Conservation (phyloP, 208 protist genomes). For the Histomonas meleagridis region DNA sequence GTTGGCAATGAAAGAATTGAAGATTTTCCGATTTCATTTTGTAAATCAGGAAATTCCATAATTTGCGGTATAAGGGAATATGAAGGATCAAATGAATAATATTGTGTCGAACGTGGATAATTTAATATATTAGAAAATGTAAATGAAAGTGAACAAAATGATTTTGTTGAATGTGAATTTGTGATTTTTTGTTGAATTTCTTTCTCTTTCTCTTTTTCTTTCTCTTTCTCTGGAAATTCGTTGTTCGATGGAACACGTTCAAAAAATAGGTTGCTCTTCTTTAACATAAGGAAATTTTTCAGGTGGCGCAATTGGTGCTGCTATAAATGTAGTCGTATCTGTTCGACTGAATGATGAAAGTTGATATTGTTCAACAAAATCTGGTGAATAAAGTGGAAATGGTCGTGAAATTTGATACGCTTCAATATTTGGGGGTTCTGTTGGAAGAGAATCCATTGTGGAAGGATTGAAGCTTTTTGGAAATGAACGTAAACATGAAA, state of each 20-base stretch:
- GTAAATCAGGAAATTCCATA: not conserved
- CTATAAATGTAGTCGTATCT: not conserved
- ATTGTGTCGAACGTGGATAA: not conserved
- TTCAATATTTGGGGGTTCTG: not conserved
- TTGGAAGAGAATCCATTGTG: not conserved
- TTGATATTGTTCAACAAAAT: conserved; percentile 11
- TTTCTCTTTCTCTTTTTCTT: too few relatives aligned
- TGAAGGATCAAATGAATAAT: not conserved
- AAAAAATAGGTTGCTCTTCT: not conserved
- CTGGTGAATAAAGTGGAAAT: not conserved
- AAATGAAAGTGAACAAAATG: too few relatives aligned
- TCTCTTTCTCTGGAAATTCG: too few relatives aligned
- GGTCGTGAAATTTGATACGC: not conserved
- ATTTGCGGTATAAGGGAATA: not conserved
- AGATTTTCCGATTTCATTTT: not conserved
- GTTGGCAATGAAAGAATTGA: not conserved
- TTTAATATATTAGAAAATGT: not conserved
- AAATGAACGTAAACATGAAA: not conserved
- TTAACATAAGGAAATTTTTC: not conserved
- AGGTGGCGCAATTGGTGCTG: not conserved
- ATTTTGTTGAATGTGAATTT: too few relatives aligned
- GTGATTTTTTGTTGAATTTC: too few relatives aligned
- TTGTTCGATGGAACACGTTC: too few relatives aligned
- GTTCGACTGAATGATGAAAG: not conserved
- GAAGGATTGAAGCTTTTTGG: not conserved